Evolutionary conservation across 2,329 filamentous ascomycete species (phyloP), one percentile per base, ranked within the genome.

Genomic region (Aspergillus alliaceus): DNA sequence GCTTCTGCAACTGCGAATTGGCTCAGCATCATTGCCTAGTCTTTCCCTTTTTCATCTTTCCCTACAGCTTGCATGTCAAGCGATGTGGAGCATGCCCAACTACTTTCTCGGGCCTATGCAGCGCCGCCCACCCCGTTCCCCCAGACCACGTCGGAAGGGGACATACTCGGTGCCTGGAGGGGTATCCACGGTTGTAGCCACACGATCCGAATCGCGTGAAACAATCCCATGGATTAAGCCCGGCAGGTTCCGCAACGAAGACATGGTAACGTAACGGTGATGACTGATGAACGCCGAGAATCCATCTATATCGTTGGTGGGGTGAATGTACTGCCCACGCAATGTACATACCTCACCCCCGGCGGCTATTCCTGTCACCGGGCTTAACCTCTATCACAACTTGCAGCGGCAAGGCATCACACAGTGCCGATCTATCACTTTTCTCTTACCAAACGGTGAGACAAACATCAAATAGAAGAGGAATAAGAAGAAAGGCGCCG

Each of bases 191-290:
- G 54, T 46, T 53, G 46, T 51, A 49, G 51, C 51, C 35, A 47
- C 42, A 35, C 61, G 58, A 65, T 61, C 63, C 59, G 59, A 59
- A 50, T 62, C 57, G 60, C 58, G 59, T 57, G 62, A 57, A 57
- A 53, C 51, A 27, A 46, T 60, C 55, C 64, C 64, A 62, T 62
- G 63, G 64, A 31, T 65, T 53, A 29, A 14, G 50, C 51, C 64
- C 64, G 59, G 56, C n/a, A 40, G 58, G 59, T 60, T 62, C 64
- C 64, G 61, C 54, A 34, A 25, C 18, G 24, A 32, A 44, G 46
- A 39, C 53, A 53, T 22, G 44, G n/a, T 32, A n/a, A 11, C 22
- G 53, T 56, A 49, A 48, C 37, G 46, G 47, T 15, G 22, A 32
- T 47, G n/a, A 29, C 11, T 24, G 15, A 47, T 20, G n/a, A n/a